Conservation (phyloP, 768 basidiomycete genomes). For the Tylopilus cervinicoccineus region DNA sequence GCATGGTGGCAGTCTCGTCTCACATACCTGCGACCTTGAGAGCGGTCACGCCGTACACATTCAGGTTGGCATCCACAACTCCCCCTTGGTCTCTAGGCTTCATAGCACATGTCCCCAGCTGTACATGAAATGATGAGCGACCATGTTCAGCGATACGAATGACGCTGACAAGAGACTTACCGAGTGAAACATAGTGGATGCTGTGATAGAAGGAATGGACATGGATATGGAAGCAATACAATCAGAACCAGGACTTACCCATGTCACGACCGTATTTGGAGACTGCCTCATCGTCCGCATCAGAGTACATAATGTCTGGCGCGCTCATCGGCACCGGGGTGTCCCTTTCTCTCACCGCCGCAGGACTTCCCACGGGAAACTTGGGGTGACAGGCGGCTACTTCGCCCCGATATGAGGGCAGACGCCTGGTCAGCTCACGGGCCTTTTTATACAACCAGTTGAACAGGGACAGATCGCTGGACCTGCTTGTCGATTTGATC, state of each 20-base stretch:
- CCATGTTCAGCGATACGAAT: no score
- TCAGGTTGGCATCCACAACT: neutral
- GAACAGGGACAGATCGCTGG: constrained; percentile 2
- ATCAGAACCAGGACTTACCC: neutral
- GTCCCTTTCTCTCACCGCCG: constrained; percentile 16
- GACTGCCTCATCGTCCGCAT: constrained; percentile 34
- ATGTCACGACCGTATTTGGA: neutral
- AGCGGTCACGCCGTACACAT: neutral
- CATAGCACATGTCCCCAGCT: neutral
- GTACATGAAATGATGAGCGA: no score
- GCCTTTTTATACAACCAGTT: constrained; percentile 46
- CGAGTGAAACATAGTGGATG: neutral
- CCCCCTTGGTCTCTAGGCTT: neutral
- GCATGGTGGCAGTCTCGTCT: neutral
- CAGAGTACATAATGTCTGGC: constrained; percentile 31
- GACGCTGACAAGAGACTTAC: neutral
- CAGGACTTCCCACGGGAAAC: constrained; percentile 28
- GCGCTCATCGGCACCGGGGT: constrained; percentile 23
- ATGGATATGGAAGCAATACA: neutral
- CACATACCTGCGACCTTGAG: neutral
- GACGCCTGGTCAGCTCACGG: constrained; percentile 52
- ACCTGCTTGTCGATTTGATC: constrained; percentile 1
- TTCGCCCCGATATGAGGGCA: constrained; percentile 33
- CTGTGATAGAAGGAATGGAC: neutral
- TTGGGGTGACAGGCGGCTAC: constrained; percentile 16